Percentiles rank a stretch among this genome's conserved stretches.
Conservation (phyloP, 495 filamentous ascomycete genomes). For the Thermochaetoides thermophila region DNA sequence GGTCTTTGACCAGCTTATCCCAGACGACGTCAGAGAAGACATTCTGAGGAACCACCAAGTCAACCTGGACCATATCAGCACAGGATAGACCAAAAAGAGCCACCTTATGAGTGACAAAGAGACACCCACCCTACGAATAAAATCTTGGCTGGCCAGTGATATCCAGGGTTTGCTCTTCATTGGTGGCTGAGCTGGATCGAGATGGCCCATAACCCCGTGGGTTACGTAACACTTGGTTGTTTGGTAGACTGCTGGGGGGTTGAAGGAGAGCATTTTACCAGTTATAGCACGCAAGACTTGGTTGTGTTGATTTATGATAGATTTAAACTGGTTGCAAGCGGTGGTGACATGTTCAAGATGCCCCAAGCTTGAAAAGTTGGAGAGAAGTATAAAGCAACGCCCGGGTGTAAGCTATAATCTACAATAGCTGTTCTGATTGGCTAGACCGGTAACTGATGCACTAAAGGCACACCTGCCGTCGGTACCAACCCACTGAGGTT, state of each 20-base stretch:
- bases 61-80: slow-evolving; percentile 42
- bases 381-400: too few relatives aligned
- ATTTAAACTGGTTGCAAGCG: not conserved
- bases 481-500: too few relatives aligned
- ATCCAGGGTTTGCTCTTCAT: slow-evolving; percentile 60
- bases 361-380: too few relatives aligned
- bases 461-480: too few relatives aligned
- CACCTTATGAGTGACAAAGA: too few relatives aligned
- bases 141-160: slow-evolving; percentile 49
- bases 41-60: slow-evolving; percentile 60
- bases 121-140: slow-evolving; percentile 53
- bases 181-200: slow-evolving; percentile 57
- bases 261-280: slow-evolving; percentile 54
- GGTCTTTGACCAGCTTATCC: slow-evolving; percentile 31
- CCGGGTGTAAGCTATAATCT: too few relatives aligned
- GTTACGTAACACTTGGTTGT: slow-evolving; percentile 65
- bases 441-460: too few relatives aligned
- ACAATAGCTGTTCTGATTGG: too few relatives aligned
- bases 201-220: slow-evolving; percentile 44
- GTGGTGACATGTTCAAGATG: too few relatives aligned
- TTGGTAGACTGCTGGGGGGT: slow-evolving; percentile 37
- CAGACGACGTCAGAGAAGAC: slow-evolving; percentile 43
- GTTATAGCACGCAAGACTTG: too few relatives aligned
- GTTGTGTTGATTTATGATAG: not conserved
- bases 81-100: too few relatives aligned